phyloP scores from a whole-genome alignment of 805 yeast species.

The Candida corydali region DNA sequence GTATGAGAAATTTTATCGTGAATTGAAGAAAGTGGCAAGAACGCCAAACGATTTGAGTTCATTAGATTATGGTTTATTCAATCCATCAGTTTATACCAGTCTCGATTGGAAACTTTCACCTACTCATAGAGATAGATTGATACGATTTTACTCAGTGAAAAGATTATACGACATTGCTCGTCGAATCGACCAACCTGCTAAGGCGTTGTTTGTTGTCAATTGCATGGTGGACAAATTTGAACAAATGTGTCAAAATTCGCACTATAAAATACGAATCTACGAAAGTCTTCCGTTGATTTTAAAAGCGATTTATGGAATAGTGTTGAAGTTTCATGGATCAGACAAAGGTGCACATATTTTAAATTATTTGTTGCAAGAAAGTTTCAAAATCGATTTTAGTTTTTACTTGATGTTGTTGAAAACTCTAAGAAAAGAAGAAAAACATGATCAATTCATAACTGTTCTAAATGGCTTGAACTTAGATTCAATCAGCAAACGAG shows the following conservation, averaged over 20 bases:
- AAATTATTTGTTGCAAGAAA: slow-evolving; percentile 25
- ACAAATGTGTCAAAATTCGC: slow-evolving; percentile 12
- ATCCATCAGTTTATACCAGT: background rate
- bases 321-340: slow-evolving; percentile 36
- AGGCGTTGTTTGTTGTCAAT: slow-evolving; percentile 30
- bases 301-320: slow-evolving; percentile 24
- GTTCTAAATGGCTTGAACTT: slow-evolving; percentile 29
- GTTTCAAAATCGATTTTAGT: slow-evolving; percentile 20
- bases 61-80: background rate
- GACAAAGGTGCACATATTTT: slow-evolving; percentile 28
- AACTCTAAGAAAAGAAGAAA: slow-evolving; percentile 24
- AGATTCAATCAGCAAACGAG: slow-evolving; percentile 13
- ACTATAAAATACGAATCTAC: slow-evolving; percentile 13
- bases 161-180: slow-evolving; percentile 9
- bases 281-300: slow-evolving; percentile 25
- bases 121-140: background rate
- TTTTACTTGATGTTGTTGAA: slow-evolving; percentile 25
- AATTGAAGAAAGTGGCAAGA: background rate
- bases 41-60: background rate
- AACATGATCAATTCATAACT: slow-evolving; percentile 30
- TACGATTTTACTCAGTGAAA: slow-evolving; percentile 1
- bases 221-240: slow-evolving; percentile 37
- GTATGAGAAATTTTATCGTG: background rate
- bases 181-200: slow-evolving; percentile 23
- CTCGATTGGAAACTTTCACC: background rate